Percentiles rank a stretch among this genome's conserved stretches.
These are phyloP conservation scores for Podila minutissima DNA, from an alignment of 192 early-diverging fungal genomes.

Conservation along the genomic window DNA sequence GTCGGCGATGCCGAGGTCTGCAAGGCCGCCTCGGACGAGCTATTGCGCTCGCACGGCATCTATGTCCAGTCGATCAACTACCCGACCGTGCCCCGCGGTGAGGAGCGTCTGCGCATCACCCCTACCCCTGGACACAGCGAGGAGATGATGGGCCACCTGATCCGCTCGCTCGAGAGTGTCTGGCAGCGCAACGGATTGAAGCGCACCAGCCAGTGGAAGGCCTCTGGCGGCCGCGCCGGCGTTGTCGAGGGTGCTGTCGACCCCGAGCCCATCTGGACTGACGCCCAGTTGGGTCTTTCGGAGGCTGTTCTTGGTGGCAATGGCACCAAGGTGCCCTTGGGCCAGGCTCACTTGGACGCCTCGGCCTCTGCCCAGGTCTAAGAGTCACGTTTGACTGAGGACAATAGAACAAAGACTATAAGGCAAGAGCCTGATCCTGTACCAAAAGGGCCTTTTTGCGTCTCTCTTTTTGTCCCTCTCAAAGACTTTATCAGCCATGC, in stretches of 20 bases:
- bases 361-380: conserved; percentile 27
- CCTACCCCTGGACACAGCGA: conserved; percentile 94
- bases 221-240: conserved; percentile 86
- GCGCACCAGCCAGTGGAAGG: conserved; percentile 86
- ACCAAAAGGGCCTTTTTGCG: too few species aligned
- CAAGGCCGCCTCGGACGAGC: conserved; percentile 93
- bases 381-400: background rate
- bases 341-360: background rate
- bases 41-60: conserved; percentile 89
- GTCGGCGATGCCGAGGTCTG: conserved; percentile 96
- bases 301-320: conserved; percentile 8
- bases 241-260: conserved; percentile 72
- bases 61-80: conserved; percentile 99
- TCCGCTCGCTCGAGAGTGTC: conserved; percentile 84
- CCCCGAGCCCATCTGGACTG: conserved; percentile 68
- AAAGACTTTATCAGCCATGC: too few species aligned
- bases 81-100: conserved; percentile 93
- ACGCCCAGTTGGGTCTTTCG: conserved; percentile 56
- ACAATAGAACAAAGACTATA: too few species aligned
- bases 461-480: too few species aligned
- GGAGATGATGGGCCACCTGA: conserved; percentile 84
- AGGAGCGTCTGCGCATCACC: conserved; percentile 98
- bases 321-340: conserved; percentile 1
- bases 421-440: too few species aligned
- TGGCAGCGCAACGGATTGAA: conserved; percentile 90